Evolutionary conservation across 139 green algal genomes (phyloP).

Genomic region (Picocystis salinarum): DNA sequence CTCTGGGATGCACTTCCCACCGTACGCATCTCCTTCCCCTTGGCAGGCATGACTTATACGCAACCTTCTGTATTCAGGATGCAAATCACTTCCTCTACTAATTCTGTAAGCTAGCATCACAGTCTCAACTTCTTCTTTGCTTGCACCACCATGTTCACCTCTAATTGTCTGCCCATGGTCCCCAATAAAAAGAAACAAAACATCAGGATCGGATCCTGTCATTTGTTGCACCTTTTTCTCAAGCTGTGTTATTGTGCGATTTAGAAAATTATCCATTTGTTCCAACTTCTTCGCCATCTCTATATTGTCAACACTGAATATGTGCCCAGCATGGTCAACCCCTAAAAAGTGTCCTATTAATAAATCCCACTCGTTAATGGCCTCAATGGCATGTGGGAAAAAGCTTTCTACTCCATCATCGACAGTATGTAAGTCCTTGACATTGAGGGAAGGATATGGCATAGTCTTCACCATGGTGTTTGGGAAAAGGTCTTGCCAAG

Average conservation of each 20-base stretch:
- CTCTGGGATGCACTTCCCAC: background rate
- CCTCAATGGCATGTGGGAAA: slow-evolving; percentile 16
- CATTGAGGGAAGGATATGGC: slow-evolving; percentile 78
- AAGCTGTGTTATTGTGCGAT: no score
- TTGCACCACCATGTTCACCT: slow-evolving; percentile 84
- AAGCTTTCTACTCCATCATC: slow-evolving; percentile 56
- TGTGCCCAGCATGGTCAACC: slow-evolving; percentile 85
- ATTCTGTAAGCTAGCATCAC: slow-evolving; percentile 7
- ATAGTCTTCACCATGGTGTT: slow-evolving; percentile 4
- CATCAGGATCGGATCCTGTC: slow-evolving; percentile 32
- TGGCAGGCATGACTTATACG: slow-evolving; percentile 7
- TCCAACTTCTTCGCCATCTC: slow-evolving; percentile 68
- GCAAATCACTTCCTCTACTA: background rate
- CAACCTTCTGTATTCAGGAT: background rate
- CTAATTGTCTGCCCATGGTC: slow-evolving; percentile 80
- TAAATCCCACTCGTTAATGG: slow-evolving; percentile 54
- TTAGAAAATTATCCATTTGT: slow-evolving; percentile 67
- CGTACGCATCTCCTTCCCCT: slow-evolving; percentile 5
- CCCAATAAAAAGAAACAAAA: slow-evolving; percentile 72
- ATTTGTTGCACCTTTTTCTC: slow-evolving; percentile 63
- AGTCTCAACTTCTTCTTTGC: slow-evolving; percentile 32
- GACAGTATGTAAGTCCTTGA: slow-evolving; percentile 84
- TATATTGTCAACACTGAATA: slow-evolving; percentile 32
- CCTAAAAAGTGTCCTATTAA: slow-evolving; percentile 83
- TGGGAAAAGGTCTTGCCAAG: slow-evolving; percentile 55